Evolutionary conservation across 176 grass and related monocot species (phyloP), one percentile per base, ranked within the genome.

Genomic region (Zea luxurians): DNA sequence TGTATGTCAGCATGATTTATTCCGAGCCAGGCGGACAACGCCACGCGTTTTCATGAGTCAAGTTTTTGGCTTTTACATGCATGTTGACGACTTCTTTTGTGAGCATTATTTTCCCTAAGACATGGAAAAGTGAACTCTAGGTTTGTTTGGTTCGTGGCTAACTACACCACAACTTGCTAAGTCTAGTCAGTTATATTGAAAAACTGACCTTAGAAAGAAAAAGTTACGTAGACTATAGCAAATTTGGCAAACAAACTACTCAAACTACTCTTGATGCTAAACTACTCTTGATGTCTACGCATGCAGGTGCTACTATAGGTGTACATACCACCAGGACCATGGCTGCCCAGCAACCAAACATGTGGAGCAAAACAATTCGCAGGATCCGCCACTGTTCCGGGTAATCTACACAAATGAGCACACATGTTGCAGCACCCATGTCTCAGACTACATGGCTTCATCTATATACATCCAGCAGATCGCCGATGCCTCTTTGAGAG

Each of bases 291-390:
- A 27, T 37, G 17, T 64, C 57, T 57, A 59, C 8, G 7, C 57
- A 53, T 71, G 59, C 90, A 90, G 90, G 66, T 89, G 74, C 57
- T 93, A 93, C 61, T 93, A 89, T 45, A 82, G 87, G 87, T 87
- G 90, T 49, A 90, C 80, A 5, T 93, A 89, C 27, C 80, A 82
- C 64, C 64, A 85, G 20, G 90, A 90, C 36, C 84, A 49, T 61
- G 81, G 74, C 57, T 93, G 84, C 68, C 81, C 80, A 55, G 81
- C 90, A 72, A 87, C 64, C 65, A 93, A 93, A 54, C 84, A 93
- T 49, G 87, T 90, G 73, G 80, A 93, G 71, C 83, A 87, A 64
- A 74, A 58, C 66, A 89, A 75, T 63, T 82, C 75, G 10, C 65
- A 73, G 41, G 86, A 86, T 52, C 81, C 77, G 2, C 80, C 90